Conservation (phyloP, 139 green algal species). For the Chlamydomonas eustigma region DNA sequence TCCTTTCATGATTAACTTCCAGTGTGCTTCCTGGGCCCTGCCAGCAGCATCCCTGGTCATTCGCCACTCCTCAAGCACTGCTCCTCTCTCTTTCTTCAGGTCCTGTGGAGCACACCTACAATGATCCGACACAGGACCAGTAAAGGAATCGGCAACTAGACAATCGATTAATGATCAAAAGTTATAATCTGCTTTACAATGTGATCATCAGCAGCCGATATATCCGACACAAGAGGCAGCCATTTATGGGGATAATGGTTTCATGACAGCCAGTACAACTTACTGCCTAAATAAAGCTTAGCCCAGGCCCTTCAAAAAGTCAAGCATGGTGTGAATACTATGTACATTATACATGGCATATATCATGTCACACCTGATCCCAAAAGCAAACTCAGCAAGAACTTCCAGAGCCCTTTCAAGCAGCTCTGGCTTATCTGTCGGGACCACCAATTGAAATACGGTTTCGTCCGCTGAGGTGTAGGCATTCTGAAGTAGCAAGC, state of each 20-base stretch:
- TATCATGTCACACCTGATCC: constrained; percentile 66
- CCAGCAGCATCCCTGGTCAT: constrained; percentile 52
- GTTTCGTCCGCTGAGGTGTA: constrained; percentile 80
- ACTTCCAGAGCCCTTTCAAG: constrained; percentile 64
- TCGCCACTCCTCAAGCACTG: constrained; percentile 87
- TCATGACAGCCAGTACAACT: too few relatives aligned
- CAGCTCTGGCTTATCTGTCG: constrained; percentile 46
- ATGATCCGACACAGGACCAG: not conserved
- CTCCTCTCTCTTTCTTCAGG: constrained; percentile 78
- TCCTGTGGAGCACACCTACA: constrained; percentile 54
- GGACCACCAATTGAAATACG: constrained; percentile 61
- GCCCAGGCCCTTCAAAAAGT: too few relatives aligned
- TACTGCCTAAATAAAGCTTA: too few relatives aligned
- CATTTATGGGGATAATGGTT: too few relatives aligned
- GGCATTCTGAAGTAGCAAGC: constrained; percentile 64
- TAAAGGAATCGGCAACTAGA: too few relatives aligned
- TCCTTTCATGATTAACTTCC: constrained; percentile 72
- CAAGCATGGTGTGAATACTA: too few relatives aligned
- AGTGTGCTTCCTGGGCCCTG: constrained; percentile 72
- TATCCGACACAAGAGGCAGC: too few relatives aligned
- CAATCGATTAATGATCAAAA: too few relatives aligned
- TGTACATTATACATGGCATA: too few relatives aligned
- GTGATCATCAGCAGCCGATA: too few relatives aligned
- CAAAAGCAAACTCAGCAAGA: constrained; percentile 72
- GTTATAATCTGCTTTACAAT: too few relatives aligned